Percentiles rank a stretch among this genome's conserved stretches.
Evolutionary conservation across 371 early-diverging fungal species (phyloP).

Genomic region (Coemansia sp.): DNA sequence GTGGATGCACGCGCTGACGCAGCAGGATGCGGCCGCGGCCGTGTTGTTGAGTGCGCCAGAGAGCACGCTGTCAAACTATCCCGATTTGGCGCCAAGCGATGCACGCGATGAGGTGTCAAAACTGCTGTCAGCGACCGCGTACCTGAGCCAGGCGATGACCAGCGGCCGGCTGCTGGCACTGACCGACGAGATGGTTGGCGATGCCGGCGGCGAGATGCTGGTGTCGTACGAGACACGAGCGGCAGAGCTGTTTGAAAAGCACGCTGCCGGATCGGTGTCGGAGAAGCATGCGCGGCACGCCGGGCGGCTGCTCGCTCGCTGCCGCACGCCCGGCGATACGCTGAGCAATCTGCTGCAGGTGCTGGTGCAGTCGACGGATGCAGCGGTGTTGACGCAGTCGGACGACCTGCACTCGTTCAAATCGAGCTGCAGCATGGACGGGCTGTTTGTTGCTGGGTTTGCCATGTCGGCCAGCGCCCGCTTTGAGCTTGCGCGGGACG

Average conservation of each 20-base stretch:
- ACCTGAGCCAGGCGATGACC: constrained; percentile 10
- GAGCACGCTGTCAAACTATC: constrained; percentile 12
- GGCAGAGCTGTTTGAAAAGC: constrained; percentile 42
- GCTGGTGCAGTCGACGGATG: constrained; percentile 22
- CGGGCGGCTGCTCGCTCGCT: constrained; percentile 19
- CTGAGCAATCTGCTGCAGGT: constrained; percentile 19
- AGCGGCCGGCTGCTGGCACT: constrained; percentile 18
- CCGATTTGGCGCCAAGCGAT: constrained; percentile 20
- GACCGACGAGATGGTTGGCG: constrained; percentile 28
- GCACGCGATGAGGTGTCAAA: constrained; percentile 30
- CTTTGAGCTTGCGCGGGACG: constrained; percentile 28
- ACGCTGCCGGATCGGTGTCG: constrained; percentile 13
- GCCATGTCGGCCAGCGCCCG: constrained; percentile 25
- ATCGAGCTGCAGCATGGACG: constrained; percentile 46
- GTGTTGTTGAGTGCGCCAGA: constrained; percentile 31
- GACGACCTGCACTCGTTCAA: constrained; percentile 20
- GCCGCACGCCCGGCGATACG: constrained; percentile 21
- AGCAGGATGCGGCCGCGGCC: constrained; percentile 28
- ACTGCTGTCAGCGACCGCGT: constrained; percentile 30
- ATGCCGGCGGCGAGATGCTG: constrained; percentile 38
- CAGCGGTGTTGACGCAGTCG: background rate
- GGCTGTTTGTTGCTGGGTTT: constrained; percentile 31
- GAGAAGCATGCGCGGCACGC: constrained; percentile 18
- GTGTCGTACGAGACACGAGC: constrained; percentile 36
- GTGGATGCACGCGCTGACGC: constrained; percentile 34